Evolutionary conservation across 2,329 filamentous ascomycete species (phyloP), one percentile per base, ranked within the genome.

Genomic region (Aspergillus alliaceus): DNA sequence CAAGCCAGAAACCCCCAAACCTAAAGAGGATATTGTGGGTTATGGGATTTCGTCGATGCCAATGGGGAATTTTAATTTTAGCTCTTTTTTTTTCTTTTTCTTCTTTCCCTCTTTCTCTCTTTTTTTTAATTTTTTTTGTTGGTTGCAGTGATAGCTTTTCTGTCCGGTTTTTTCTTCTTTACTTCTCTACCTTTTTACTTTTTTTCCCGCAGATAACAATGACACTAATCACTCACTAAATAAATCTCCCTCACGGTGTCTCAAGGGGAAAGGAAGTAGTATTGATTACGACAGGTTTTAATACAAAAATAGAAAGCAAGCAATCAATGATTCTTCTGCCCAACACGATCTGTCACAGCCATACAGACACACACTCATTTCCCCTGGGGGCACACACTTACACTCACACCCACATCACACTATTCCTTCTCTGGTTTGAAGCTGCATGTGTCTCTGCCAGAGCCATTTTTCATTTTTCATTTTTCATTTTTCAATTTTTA

Each of bases 381-480:
- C 39, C 40, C 53, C 34, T 51, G 39, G 51, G 40, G 34, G 29
- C 39, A 40, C 53, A 42, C 39, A 37, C 40, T 39, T 48, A 15
- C 51, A 51, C 49, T 18, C 51, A 47, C 46, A 27, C 40, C n/a
- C 40, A 42, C 18, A 25, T 22, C 11, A 35, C 12, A 2, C 32
- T 15, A 42, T 42, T 42, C 39, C 18, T 22, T 35, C 34, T 46
- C 31, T 44, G 6, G 18, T 34, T 20, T 39, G 40, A 54, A 58
- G 62, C 62, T 64, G 60, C 59, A 63, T 52, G 46, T 25, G 27
- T 56, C 56, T 58, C 58, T 52, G 37, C 44, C 59, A 59, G 48
- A 57, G 53, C 51, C 52, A n/a, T 42, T 39, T 18, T 14, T 48
- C 5, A 14, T 24, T 40, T 24, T 7, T 34, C 11, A 7, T 34